These are phyloP conservation scores for Alternaria arborescens DNA, from an alignment of 2,329 filamentous ascomycete genomes.

Conservation along the genomic window DNA sequence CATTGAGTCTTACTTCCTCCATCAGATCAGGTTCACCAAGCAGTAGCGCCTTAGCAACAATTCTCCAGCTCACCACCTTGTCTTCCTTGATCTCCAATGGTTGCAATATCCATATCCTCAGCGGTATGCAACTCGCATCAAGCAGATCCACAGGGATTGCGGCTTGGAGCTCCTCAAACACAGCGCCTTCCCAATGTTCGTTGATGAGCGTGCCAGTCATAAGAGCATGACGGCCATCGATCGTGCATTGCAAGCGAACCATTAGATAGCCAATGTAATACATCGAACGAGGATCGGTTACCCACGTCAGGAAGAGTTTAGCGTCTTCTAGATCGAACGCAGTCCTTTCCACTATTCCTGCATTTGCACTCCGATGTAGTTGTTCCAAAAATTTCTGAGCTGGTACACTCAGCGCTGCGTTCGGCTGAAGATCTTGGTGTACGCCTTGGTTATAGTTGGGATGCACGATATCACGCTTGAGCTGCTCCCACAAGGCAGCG, in stretches of 20 bases:
- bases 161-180: conserved; percentile 10
- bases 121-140: conserved; percentile 14
- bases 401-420: conserved; percentile 7
- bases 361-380: neutral
- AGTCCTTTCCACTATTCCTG: neutral
- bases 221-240: conserved; percentile 5
- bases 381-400: conserved; percentile 13
- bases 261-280: conserved; percentile 19
- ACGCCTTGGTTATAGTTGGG: conserved; percentile 22
- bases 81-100: conserved; percentile 3
- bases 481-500: conserved; percentile 22
- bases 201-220: conserved; percentile 12
- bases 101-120: conserved; percentile 21
- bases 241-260: conserved; percentile 8
- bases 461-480: conserved; percentile 18
- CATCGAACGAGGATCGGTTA: conserved; percentile 26
- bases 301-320: conserved; percentile 24
- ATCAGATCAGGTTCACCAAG: conserved; percentile 26
- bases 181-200: conserved; percentile 12
- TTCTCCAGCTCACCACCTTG: conserved; percentile 11
- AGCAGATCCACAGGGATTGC: conserved; percentile 23
- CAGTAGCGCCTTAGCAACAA: conserved; percentile 24
- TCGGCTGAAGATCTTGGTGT: conserved; percentile 13
- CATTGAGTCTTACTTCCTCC: conserved; percentile 1
- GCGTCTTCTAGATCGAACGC: conserved; percentile 18